Evolutionary conservation across 2,329 filamentous ascomycete genomes (phyloP), one percentile per base, ranked within the genome.

Genomic region (Microdochium trichocladiopsis): DNA sequence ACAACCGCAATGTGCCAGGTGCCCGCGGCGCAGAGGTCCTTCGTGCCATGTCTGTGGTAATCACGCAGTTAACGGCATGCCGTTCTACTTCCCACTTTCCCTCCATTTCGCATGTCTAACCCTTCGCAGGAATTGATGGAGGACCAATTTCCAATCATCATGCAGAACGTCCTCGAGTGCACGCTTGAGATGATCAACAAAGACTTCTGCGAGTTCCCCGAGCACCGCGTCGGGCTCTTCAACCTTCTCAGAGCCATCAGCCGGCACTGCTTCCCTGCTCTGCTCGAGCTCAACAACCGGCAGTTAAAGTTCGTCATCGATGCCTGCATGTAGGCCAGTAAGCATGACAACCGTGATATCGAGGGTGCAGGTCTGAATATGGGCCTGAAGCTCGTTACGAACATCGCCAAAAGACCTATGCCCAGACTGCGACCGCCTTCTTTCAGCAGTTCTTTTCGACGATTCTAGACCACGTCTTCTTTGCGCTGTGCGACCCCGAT

Each of bases 121-220:
- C 28, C 48, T 53, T 52, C 51, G 31, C 53, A 95, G 89, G 83
- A 83, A 59, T 78, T 97, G 65, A 99, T 99, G 95, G 94, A 97
- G 68, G 94, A 97, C 66, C 94, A 97, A 71, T 90, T 99, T 45
- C 91, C 94, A 9, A 87, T 87, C 49, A 97, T 99, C 65, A 96
- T 99, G 89, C 92, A 97, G 70, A 95, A 93, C 60, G 90, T 99
- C 24, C 99, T 99, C 63, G 93, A 97, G 71, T 97, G 93, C 76
- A 99, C 94, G 2, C 78, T 99, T 52, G 91, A 96, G 64, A 99
- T 99, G 94, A 99, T 99, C 75, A 99, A 97, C 82, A 99, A 99
- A 75, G 94, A 99, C 71, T 99, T 99, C 72, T 96, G 95, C 48
- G 94, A 99, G 67, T 99, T 95, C 69, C 94, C 94, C 0, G 94